These are phyloP conservation scores for Leccinum boreale DNA, from an alignment of 768 basidiomycete species.

Conservation along the genomic window DNA sequence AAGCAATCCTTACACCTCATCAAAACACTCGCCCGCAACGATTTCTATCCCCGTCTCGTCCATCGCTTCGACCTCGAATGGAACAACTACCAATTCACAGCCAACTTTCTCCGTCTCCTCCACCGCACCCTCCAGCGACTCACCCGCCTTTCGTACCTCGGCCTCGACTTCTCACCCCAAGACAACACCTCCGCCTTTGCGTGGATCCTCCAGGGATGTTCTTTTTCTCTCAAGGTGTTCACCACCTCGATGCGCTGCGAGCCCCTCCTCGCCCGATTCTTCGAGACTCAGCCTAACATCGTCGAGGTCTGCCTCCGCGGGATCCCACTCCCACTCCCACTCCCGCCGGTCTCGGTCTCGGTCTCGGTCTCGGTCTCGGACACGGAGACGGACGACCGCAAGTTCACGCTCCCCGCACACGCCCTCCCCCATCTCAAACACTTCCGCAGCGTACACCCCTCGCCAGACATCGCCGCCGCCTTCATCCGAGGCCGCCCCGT, in stretches of 20 bases:
- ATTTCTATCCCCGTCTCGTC: slow-evolving; percentile 39
- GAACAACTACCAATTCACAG: slow-evolving; percentile 35
- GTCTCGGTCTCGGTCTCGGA: no score
- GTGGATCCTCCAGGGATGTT: slow-evolving; percentile 47
- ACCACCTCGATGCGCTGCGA: slow-evolving; percentile 58
- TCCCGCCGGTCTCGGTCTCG: background rate
- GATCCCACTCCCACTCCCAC: slow-evolving; percentile 38
- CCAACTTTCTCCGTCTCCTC: slow-evolving; percentile 50
- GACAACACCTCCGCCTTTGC: slow-evolving; percentile 36
- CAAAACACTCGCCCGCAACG: slow-evolving; percentile 37
- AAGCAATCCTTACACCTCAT: slow-evolving; percentile 36
- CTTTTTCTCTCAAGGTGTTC: slow-evolving; percentile 45
- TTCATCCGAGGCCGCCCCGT: slow-evolving; percentile 49
- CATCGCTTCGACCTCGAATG: slow-evolving; percentile 47
- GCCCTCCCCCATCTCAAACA: slow-evolving; percentile 47
- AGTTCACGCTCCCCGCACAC: slow-evolving; percentile 32
- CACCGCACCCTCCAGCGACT: slow-evolving; percentile 41
- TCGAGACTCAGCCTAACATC: slow-evolving; percentile 48
- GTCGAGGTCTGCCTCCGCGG: slow-evolving; percentile 53
- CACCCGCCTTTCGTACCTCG: slow-evolving; percentile 38
- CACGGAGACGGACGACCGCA: background rate
- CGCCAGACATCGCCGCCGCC: slow-evolving; percentile 41
- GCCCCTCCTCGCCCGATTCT: slow-evolving; percentile 44
- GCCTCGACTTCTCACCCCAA: slow-evolving; percentile 45
- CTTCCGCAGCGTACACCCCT: slow-evolving; percentile 55